Base-by-base conservation (phyloP, 257 asterid species). In the Buddleja alternifolia region DNA sequence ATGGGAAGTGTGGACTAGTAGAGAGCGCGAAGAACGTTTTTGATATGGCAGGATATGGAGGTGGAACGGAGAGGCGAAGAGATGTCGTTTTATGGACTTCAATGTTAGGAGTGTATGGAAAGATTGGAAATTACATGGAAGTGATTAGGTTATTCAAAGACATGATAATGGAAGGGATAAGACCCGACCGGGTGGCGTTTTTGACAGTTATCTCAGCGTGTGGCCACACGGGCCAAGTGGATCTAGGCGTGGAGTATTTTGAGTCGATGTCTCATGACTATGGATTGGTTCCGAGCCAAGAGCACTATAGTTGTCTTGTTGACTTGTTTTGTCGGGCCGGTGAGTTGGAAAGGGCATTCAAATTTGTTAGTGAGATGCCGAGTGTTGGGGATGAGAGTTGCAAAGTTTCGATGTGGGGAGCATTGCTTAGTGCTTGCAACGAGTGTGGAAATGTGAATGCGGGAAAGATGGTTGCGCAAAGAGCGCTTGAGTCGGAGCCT, bases 41-140 rank as follows among this genome's bases (percentile, higher is more conserved):
- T 20, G 67, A 63, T 25, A 74, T 76, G 87, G 77, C 71, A 3
- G 93, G 92, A 45, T 76, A 85, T 39, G 72, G 55, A 61, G 75
- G 16, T 52, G 63, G 17, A 10, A 59, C 57, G 47, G 74, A 64
- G 70, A 75, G 68, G 48, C 60, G 53, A 60, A 73, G 80, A 72
- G 98, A 93, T 53, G 80, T 90, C 10, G 82, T 90, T 60, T 47
- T 93, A 42, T 90, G 97, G 98, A 93, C 98, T 72, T 88, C 96
- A 3, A 83, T 90, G 75, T 80, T 88, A 16, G 87, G 90, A 75
- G 92, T 78, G 5, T 84, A 81, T 7, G 98, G 94, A 32, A 86
- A 75, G 68, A 77, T 78, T 4, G 97, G 98, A 47, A 63, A 84
- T 12, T 83, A 82, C 60, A 51, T n/a, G 8, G 75, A 84, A 79